These are phyloP conservation scores for Eutrema salsugineum DNA, from an alignment of 441 rosid genomes.

Conservation along the genomic window DNA sequence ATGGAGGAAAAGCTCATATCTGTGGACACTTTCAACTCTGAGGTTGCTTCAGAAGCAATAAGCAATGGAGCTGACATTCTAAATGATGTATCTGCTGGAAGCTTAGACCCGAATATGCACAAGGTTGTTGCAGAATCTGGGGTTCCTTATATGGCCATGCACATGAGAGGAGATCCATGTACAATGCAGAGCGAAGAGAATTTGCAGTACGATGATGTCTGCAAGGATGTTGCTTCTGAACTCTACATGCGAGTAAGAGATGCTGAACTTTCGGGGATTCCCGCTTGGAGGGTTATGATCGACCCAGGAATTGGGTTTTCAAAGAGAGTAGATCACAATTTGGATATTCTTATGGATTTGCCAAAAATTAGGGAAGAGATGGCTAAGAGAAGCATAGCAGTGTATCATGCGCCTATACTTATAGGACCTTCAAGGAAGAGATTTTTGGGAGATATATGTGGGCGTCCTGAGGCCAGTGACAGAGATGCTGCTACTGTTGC, in stretches of 20 bases:
- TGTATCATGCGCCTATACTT: conserved; percentile 71
- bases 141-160: conserved; percentile 83
- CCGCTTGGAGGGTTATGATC: conserved; percentile 83
- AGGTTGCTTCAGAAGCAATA: conserved; percentile 89
- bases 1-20: conserved; percentile 80
- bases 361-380: conserved; percentile 59
- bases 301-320: conserved; percentile 97
- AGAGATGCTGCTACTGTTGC: conserved; percentile 93
- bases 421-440: conserved; percentile 89
- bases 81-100: conserved; percentile 90
- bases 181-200: conserved; percentile 80
- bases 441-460: conserved; percentile 79
- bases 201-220: conserved; percentile 59
- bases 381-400: conserved; percentile 60
- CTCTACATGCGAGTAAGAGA: conserved; percentile 48
- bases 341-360: conserved; percentile 66
- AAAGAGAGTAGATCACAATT: conserved; percentile 62
- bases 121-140: conserved; percentile 60
- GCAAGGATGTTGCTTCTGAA: conserved; percentile 73
- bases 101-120: conserved; percentile 66
- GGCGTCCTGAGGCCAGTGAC: conserved; percentile 50
- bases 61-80: conserved; percentile 75
- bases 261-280: conserved; percentile 75
- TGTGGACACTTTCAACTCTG: conserved; percentile 80
- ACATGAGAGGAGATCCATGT: conserved; percentile 94